Percentiles rank a stretch among this genome's conserved stretches.
phyloP scores from a whole-genome alignment of 371 early-diverging fungal species.

The Capillidium heterosporum region DNA sequence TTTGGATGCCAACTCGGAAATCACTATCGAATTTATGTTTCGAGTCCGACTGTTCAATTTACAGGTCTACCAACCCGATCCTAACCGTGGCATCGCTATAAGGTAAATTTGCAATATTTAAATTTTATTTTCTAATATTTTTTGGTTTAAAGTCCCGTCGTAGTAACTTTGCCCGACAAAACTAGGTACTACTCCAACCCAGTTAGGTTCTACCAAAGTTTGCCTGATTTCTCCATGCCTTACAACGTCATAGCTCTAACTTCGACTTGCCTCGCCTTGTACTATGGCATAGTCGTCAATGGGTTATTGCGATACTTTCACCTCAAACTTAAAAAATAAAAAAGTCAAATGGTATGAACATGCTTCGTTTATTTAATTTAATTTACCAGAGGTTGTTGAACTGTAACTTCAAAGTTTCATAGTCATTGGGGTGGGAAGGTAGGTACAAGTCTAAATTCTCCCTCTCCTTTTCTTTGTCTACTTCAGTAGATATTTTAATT shows the following conservation, averaged over 20 bases:
- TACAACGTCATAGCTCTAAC: slow-evolving; percentile 95
- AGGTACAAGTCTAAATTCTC: too few relatives aligned
- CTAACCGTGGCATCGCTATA: slow-evolving; percentile 87
- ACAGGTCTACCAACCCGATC: slow-evolving; percentile 69
- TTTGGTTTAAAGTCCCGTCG: slow-evolving; percentile 6
- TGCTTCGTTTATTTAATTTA: too few relatives aligned
- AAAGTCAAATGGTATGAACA: too few relatives aligned
- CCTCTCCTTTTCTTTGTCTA: too few relatives aligned
- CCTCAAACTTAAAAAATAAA: neutral
- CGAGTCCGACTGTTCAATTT: neutral
- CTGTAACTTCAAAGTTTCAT: too few relatives aligned
- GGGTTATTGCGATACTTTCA: slow-evolving; percentile 32
- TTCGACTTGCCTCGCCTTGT: slow-evolving; percentile 83
- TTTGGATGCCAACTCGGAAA: neutral
- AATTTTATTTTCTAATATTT: neutral
- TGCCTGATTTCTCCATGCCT: slow-evolving; percentile 96
- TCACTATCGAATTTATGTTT: neutral
- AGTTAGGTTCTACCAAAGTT: slow-evolving; percentile 66
- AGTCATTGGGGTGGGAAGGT: too few relatives aligned
- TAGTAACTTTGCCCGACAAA: neutral
- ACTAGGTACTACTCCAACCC: slow-evolving; percentile 52
- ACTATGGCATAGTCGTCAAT: slow-evolving; percentile 87
- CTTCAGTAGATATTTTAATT: too few relatives aligned
- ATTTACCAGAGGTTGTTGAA: too few relatives aligned
- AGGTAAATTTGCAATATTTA: slow-evolving; percentile 11